A percentile compares a stretch with the other conserved stretches of the same genome.
Evolutionary conservation across 2,329 filamentous ascomycete genomes (phyloP).

Genomic region (Aspergillus fructus): DNA sequence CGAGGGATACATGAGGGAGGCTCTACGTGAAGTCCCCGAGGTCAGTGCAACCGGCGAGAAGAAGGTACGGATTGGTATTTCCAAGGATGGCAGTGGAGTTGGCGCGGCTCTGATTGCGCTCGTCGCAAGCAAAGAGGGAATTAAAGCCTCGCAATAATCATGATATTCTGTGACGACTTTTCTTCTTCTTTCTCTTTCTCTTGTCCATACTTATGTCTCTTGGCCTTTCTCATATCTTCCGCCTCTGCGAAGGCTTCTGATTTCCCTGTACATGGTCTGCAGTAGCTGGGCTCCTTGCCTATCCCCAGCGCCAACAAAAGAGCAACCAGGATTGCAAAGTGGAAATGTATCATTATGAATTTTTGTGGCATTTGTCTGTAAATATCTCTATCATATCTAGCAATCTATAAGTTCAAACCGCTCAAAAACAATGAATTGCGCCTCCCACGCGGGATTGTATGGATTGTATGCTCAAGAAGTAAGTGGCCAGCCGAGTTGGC

Average conservation of each 20-base stretch:
- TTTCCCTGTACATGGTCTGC: not conserved
- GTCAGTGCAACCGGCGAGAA: constrained; percentile 78
- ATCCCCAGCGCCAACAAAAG: not conserved
- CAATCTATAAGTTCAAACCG: not conserved
- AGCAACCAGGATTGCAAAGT: not conserved
- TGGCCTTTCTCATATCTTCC: not conserved
- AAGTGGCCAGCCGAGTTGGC: no score
- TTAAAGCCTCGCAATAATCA: constrained; percentile 5
- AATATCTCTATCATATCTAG: not conserved
- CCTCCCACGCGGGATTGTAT: no score
- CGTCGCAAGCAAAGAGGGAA: constrained; percentile 62
- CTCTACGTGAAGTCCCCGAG: constrained; percentile 70
- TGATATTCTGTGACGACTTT: constrained; percentile 6
- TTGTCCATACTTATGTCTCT: not conserved
- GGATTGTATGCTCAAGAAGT: no score
- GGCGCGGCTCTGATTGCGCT: constrained; percentile 93
- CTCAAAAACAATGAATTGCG: no score
- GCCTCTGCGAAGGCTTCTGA: not conserved
- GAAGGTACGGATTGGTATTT: constrained; percentile 89
- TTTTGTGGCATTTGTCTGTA: not conserved
- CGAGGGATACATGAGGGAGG: constrained; percentile 82
- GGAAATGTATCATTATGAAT: constrained; percentile 4
- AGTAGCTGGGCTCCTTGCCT: not conserved
- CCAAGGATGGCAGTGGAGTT: constrained; percentile 94
- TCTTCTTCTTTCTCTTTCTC: constrained; percentile 2